Percentiles rank a stretch among this genome's conserved stretches.
phyloP scores from a whole-genome alignment of 768 basidiomycete species.

The Cystofilobasidium ferigula region DNA sequence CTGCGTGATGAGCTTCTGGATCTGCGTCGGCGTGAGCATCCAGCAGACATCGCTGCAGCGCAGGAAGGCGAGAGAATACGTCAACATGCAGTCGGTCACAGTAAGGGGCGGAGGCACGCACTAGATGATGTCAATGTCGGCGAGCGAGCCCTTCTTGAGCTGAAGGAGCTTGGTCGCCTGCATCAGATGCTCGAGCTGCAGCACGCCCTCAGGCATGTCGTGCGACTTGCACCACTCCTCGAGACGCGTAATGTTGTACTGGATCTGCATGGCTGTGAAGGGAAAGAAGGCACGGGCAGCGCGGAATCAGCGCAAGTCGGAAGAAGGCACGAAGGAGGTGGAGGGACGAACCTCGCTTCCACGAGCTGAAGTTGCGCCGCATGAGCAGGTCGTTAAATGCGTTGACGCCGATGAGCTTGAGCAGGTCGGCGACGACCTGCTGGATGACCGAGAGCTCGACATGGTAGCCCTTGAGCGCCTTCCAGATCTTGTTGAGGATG shows the following conservation, averaged over 20 bases:
- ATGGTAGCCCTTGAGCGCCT: conserved; percentile 94
- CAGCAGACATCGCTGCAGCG: conserved; percentile 63
- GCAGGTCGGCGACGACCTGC: conserved; percentile 79
- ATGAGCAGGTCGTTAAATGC: conserved; percentile 97
- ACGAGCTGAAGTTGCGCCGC: conserved; percentile 97
- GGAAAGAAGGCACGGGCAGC: background rate
- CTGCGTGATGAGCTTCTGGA: conserved; percentile 97
- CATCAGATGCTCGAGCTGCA: conserved; percentile 97
- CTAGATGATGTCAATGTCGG: conserved; percentile 97
- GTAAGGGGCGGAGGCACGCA: background rate
- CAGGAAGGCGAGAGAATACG: background rate
- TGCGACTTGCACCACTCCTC: conserved; percentile 73
- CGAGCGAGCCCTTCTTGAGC: conserved; percentile 89
- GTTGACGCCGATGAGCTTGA: conserved; percentile 89
- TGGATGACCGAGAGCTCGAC: conserved; percentile 95
- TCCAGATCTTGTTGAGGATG: conserved; percentile 94
- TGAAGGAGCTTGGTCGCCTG: conserved; percentile 97
- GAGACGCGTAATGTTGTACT: conserved; percentile 80
- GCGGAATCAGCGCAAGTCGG: background rate
- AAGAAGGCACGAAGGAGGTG: background rate
- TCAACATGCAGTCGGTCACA: background rate
- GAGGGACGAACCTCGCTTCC: conserved; percentile 77
- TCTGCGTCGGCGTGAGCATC: conserved; percentile 99
- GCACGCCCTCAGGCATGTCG: conserved; percentile 95
- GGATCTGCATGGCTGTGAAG: conserved; percentile 90